Evolutionary conservation across 2,329 filamentous ascomycete species (phyloP), one percentile per base, ranked within the genome.

Genomic region (Xylaria sp.): DNA sequence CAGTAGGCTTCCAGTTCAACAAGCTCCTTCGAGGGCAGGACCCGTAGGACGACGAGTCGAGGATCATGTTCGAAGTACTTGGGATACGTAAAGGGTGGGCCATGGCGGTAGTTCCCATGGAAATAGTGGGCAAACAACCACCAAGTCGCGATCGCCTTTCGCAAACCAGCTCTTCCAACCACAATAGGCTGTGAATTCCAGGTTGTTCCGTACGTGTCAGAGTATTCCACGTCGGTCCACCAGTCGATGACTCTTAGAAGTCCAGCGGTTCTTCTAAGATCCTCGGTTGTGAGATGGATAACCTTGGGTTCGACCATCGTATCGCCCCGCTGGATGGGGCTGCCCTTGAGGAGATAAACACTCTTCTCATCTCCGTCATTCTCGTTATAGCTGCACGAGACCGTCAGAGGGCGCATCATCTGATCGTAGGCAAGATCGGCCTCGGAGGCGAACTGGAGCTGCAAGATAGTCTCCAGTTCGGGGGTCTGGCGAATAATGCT

Each of bases 91-190:
- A 10, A 8, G 8, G 3, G 37, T 13, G 37, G 37, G 37, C 3
- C 59, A 48, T 65, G 55, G 30, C 72, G 69, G 8, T 72, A 74
- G 42, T 72, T 70, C 37, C 76, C 75, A 52, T 84, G 80, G 60
- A 83, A 83, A 61, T 80, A 78, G 39, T 76, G 75, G 5, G 79
- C 75, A 62, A 80, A 84, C 3, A 81, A 73, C 80, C 81, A 83
- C 81, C 81, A 84, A 37, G 75, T 71, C 54, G 81, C 82, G 35
- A 84, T 68, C 0, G 79, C 81, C 61, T 76, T 75, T 4, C 82
- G 77, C 54, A 83, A 74, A 52, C 80, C 76, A n/a, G 69, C 63
- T 34, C 73, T 73, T 65, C 84, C 82, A 30, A 74, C 69, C 0
- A 70, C 69, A 4, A 84, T 73, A 44, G 73, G 74, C 13, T 81